Evolutionary conservation across 352 stramenopile genomes (phyloP).

Genomic region (Globisporangium spinosum): DNA sequence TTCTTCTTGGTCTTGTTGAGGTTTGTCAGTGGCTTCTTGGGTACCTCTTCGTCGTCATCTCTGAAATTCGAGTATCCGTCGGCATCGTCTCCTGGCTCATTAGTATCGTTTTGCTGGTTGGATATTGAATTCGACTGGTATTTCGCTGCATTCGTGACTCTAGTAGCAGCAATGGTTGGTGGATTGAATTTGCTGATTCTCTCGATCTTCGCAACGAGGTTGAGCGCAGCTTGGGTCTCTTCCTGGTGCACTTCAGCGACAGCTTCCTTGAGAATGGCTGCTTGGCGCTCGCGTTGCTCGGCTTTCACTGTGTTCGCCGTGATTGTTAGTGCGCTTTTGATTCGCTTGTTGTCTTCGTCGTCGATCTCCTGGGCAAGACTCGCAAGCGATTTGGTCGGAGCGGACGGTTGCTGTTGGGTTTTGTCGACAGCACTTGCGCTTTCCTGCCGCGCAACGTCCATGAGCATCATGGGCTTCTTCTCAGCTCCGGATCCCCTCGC

Average conservation of each 20-base stretch:
- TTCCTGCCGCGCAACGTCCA: conserved; percentile 45
- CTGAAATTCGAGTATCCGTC: conserved; percentile 67
- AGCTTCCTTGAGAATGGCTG: conserved; percentile 23
- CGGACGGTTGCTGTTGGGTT: background rate
- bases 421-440: conserved; percentile 9
- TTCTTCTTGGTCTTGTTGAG: conserved; percentile 2
- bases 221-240: conserved; percentile 25
- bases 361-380: conserved; percentile 50
- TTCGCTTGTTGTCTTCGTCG: conserved; percentile 30
- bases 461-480: conserved; percentile 28
- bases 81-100: conserved; percentile 23
- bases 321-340: conserved; percentile 32
- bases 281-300: conserved; percentile 27
- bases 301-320: conserved; percentile 38
- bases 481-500: background rate
- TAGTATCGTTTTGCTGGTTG: conserved; percentile 2
- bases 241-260: conserved; percentile 25
- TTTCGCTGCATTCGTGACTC: background rate
- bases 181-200: background rate
- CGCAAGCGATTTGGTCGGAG: conserved; percentile 19
- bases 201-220: conserved; percentile 20
- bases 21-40: background rate
- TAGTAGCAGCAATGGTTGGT: background rate
- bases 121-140: background rate
- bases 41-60: conserved; percentile 24